These are phyloP conservation scores for Phoenix dactylifera DNA, from an alignment of 176 grass and related monocot species.

Conservation along the genomic window DNA sequence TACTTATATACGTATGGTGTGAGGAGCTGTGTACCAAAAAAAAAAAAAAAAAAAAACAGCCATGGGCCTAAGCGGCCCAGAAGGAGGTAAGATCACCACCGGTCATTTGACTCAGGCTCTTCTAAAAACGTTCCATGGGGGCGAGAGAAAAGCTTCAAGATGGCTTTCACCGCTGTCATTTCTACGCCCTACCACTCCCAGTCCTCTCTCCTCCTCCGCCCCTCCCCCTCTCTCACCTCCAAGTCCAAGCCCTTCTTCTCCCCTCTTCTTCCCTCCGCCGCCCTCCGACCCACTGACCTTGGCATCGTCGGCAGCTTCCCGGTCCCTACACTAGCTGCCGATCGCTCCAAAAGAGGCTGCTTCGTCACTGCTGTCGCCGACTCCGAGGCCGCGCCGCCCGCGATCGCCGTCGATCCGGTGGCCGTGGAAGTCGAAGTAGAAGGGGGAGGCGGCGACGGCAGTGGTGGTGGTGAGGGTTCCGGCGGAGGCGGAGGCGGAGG, in stretches of 20 bases:
- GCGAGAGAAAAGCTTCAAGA: not conserved
- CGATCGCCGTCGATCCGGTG: slow-evolving; percentile 21
- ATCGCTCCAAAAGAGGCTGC: slow-evolving; percentile 9
- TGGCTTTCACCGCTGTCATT: not conserved
- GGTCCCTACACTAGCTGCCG: slow-evolving; percentile 13
- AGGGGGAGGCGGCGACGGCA: slow-evolving; percentile 13
- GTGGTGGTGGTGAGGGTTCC: slow-evolving; percentile 19
- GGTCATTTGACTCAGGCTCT: no score
- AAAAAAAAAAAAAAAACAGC: no score
- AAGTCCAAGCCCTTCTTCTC: not conserved
- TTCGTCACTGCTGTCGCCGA: not conserved
- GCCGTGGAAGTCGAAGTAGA: slow-evolving; percentile 5
- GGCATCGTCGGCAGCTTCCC: no score
- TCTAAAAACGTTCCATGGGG: no score
- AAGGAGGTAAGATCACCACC: no score
- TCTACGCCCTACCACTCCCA: slow-evolving; percentile 1
- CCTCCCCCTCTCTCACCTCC: not conserved
- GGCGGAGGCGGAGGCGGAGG: slow-evolving; percentile 10
- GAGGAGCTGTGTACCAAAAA: no score
- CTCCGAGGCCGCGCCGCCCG: slow-evolving; percentile 13
- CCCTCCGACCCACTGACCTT: slow-evolving; percentile 5
- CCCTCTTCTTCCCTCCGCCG: slow-evolving; percentile 13
- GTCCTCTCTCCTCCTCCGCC: slow-evolving; percentile 3
- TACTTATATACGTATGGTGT: no score
- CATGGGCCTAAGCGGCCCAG: no score